Conservation (phyloP, 2,329 filamentous ascomycete genomes). For the Verticillium albo-atrum region DNA sequence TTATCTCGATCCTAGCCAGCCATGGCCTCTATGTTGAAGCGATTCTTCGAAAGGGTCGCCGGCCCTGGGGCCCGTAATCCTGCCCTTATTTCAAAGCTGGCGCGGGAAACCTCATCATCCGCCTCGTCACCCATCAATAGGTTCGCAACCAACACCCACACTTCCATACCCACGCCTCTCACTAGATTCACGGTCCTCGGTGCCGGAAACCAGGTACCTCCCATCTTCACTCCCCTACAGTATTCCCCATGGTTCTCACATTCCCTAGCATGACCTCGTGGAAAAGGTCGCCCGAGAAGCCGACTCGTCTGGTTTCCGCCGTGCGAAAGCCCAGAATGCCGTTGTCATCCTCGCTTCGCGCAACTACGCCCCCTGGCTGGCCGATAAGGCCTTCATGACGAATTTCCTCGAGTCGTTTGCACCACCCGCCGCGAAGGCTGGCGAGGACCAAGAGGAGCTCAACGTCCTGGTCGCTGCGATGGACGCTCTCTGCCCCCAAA, state of each 20-base stretch:
- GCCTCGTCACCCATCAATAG: too few relatives aligned
- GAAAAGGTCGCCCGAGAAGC: not conserved
- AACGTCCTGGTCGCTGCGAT: slow-evolving; percentile 51
- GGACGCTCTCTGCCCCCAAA: slow-evolving; percentile 43
- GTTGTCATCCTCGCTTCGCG: slow-evolving; percentile 47
- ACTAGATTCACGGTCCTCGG: slow-evolving; percentile 6
- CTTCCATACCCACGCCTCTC: not conserved
- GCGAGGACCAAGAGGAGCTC: slow-evolving; percentile 20
- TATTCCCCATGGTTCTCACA: not conserved
- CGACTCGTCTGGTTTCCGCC: not conserved
- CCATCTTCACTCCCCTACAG: not conserved
- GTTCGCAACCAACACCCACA: not conserved
- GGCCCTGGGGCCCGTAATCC: not conserved
- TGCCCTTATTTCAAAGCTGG: not conserved
- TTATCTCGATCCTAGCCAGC: not conserved
- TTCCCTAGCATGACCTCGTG: not conserved
- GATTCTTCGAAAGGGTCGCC: not conserved
- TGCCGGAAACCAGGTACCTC: not conserved
- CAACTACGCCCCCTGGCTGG: slow-evolving; percentile 41
- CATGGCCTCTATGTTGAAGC: not conserved
- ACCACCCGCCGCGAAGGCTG: not conserved
- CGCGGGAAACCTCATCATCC: too few relatives aligned
- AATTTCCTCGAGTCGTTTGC: slow-evolving; percentile 12
- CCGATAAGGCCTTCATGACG: slow-evolving; percentile 36
- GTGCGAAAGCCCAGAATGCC: slow-evolving; percentile 24